phyloP scores from a whole-genome alignment of 164 flowering plant genomes.

The Chloranthus sessilifolius region DNA sequence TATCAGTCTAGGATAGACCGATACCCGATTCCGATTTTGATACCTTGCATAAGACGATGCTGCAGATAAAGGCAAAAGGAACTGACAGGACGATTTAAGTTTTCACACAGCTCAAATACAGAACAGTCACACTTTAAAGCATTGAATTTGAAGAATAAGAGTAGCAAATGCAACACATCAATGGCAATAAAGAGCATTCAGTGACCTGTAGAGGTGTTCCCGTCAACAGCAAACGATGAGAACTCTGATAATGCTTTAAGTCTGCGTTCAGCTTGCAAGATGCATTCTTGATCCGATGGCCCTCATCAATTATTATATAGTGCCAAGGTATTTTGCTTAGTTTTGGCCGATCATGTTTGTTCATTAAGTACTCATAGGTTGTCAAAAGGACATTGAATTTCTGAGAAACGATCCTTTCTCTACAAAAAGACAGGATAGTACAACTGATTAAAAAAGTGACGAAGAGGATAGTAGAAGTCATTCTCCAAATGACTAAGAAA shows the following conservation, averaged over 20 bases:
- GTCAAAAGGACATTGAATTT: slow-evolving; percentile 97
- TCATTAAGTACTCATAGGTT: slow-evolving; percentile 96
- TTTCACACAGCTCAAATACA: too few relatives aligned
- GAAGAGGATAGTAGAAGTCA: too few relatives aligned
- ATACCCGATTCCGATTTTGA: too few relatives aligned
- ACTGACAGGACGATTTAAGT: too few relatives aligned
- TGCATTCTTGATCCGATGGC: slow-evolving; percentile 96
- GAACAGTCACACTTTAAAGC: too few relatives aligned
- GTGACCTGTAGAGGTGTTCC: slow-evolving; percentile 95
- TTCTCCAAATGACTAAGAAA: too few relatives aligned
- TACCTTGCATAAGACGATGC: too few relatives aligned
- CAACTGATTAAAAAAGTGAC: neutral
- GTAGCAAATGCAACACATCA: too few relatives aligned
- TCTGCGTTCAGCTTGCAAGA: slow-evolving; percentile 98
- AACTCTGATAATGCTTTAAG: slow-evolving; percentile 82
- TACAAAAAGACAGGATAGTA: slow-evolving; percentile 30
- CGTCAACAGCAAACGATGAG: slow-evolving; percentile 88
- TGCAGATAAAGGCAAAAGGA: too few relatives aligned
- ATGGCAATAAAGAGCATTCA: neutral
- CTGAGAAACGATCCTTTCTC: slow-evolving; percentile 87
- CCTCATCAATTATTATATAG: slow-evolving; percentile 96
- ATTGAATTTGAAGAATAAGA: too few relatives aligned
- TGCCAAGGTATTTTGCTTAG: slow-evolving; percentile 93
- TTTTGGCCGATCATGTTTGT: slow-evolving; percentile 95
- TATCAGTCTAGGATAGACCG: too few relatives aligned